Evolutionary conservation across 768 basidiomycete species (phyloP).

Genomic region (Hypholoma fasciculare): DNA sequence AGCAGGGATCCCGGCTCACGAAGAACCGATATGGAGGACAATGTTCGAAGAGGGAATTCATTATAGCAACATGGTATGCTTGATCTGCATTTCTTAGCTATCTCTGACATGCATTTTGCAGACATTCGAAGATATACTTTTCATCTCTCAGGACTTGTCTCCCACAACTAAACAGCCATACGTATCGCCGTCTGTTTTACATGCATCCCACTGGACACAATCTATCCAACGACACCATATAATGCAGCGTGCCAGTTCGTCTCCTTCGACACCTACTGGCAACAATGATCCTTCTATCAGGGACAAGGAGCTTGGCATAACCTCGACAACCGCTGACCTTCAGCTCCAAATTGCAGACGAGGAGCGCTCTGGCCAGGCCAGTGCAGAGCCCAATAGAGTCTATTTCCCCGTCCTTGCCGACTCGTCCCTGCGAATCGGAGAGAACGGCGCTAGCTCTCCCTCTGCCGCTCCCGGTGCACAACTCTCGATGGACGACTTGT

Average conservation of each 20-base stretch:
- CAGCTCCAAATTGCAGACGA: conserved; percentile 22
- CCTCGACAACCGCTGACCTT: conserved; percentile 55
- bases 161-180: conserved; percentile 68
- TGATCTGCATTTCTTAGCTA: background rate
- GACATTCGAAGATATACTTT: conserved; percentile 78
- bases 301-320: conserved; percentile 71
- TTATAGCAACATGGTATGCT: conserved; percentile 69
- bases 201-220: conserved; percentile 80
- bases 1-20: conserved; percentile 50
- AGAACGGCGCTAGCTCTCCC: conserved; percentile 52
- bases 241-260: conserved; percentile 36
- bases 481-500: conserved; percentile 71
- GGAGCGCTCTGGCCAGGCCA: conserved; percentile 9
- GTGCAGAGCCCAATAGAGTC: conserved; percentile 25
- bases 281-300: conserved; percentile 28
- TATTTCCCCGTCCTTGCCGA: conserved; percentile 72
- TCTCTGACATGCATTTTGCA: conserved; percentile 28
- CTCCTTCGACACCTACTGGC: conserved; percentile 31
- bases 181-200: conserved; percentile 65
- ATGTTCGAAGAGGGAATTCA: conserved; percentile 81
- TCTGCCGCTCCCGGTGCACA: conserved; percentile 29
- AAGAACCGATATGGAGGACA: conserved; percentile 68
- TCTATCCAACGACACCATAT: conserved; percentile 66
- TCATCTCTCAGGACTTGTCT: conserved; percentile 74
- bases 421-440: conserved; percentile 75